A percentile compares a stretch with the other conserved stretches of the same genome.
phyloP scores from a whole-genome alignment of 768 basidiomycete species.

The Mycena galericulata region DNA sequence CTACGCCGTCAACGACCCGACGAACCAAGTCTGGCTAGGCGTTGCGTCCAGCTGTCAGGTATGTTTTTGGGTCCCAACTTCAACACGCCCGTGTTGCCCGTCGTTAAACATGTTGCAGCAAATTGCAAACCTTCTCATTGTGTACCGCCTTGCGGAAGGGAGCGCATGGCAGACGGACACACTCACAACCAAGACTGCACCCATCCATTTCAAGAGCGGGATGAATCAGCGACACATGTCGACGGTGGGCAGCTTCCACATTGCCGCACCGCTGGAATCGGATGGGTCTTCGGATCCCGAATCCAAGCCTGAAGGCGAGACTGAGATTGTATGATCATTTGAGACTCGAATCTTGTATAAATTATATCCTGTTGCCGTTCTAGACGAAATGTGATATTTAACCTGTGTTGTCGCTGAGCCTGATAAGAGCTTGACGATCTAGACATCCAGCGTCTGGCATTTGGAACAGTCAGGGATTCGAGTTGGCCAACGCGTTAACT shows the following conservation, averaged over 20 bases:
- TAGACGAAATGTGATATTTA: no score
- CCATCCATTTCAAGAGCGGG: slow-evolving; percentile 25
- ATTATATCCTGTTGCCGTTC: no score
- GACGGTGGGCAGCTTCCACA: slow-evolving; percentile 26
- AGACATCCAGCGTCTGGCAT: no score
- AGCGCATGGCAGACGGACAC: slow-evolving; percentile 51
- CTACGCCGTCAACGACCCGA: slow-evolving; percentile 54
- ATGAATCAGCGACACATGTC: not conserved
- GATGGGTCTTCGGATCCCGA: not conserved
- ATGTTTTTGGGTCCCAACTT: not conserved
- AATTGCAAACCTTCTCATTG: slow-evolving; percentile 56
- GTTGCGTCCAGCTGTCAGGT: slow-evolving; percentile 52
- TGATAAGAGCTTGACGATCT: no score
- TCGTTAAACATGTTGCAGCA: slow-evolving; percentile 30
- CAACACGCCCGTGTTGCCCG: no score
- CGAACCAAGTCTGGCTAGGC: slow-evolving; percentile 53
- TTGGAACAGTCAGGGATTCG: no score
- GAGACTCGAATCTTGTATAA: no score
- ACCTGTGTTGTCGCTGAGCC: no score
- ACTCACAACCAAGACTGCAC: slow-evolving; percentile 30
- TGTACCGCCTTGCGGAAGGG: slow-evolving; percentile 54
- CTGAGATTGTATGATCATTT: not conserved
- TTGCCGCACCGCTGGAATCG: slow-evolving; percentile 11
- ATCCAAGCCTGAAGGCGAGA: no score
- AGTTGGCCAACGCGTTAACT: no score